Percentiles rank a stretch among this genome's conserved stretches.
Evolutionary conservation across 1,284 basidiomycete species (phyloP).

Genomic region (Schizophyllum commune): DNA sequence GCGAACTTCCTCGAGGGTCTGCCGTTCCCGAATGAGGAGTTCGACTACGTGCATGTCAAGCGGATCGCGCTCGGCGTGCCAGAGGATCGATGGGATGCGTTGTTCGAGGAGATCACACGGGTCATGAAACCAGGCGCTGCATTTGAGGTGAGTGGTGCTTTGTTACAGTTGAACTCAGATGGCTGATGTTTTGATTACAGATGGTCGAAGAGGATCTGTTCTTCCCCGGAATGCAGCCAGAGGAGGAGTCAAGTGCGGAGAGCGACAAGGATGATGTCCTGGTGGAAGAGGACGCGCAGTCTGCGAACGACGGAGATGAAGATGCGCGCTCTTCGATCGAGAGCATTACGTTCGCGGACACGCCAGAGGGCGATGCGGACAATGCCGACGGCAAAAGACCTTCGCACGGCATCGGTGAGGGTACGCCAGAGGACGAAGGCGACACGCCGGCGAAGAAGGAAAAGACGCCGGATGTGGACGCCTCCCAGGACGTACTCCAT

Average conservation of each 20-base stretch:
- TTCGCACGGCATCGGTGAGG: neutral
- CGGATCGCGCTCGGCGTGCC: conserved; percentile 64
- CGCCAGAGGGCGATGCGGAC: neutral
- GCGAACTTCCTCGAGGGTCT: conserved; percentile 60
- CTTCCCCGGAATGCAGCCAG: conserved; percentile 47
- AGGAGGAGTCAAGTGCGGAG: conserved; percentile 15
- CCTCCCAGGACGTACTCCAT: neutral
- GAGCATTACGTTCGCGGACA: neutral
- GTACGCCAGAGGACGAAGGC: neutral
- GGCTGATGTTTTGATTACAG: conserved; percentile 21
- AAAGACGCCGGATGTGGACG: neutral
- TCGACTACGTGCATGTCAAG: conserved; percentile 68
- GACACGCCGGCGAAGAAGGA: neutral
- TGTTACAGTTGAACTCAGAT: neutral
- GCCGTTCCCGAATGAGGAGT: conserved; percentile 61
- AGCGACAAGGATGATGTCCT: conserved; percentile 7
- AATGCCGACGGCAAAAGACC: neutral
- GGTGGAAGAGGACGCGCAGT: conserved; percentile 6
- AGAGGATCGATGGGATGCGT: conserved; percentile 59
- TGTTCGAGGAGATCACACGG: conserved; percentile 58
- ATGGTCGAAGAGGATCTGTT: conserved; percentile 65
- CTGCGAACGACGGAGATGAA: conserved; percentile 6
- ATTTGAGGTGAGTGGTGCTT: conserved; percentile 41
- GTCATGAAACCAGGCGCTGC: conserved; percentile 63
- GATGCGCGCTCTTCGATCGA: neutral